Conservation (phyloP, 805 yeast genomes). For the Saccharomycopsis sp. region DNA sequence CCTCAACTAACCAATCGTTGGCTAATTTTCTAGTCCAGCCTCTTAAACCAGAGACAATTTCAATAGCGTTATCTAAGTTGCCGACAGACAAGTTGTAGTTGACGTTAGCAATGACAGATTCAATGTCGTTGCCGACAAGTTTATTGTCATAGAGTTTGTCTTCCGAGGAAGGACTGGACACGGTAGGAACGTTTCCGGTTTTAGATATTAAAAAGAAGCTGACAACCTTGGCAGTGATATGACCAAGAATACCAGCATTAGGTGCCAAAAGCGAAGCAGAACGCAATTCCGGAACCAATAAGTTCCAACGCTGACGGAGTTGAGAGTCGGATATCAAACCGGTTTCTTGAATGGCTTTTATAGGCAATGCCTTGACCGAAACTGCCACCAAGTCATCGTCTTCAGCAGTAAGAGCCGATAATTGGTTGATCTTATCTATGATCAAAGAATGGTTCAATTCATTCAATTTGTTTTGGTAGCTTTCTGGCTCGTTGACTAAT, state of each 20-base stretch:
- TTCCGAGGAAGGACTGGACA: slow-evolving; percentile 7
- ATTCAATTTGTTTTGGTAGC: slow-evolving; percentile 23
- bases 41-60: slow-evolving; percentile 80
- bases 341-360: slow-evolving; percentile 32
- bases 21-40: slow-evolving; percentile 93
- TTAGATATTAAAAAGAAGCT: slow-evolving; percentile 72
- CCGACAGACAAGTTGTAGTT: slow-evolving; percentile 67
- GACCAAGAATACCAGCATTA: slow-evolving; percentile 93
- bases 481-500: slow-evolving; percentile 11
- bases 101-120: slow-evolving; percentile 82
- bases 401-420: slow-evolving; percentile 42
- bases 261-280: slow-evolving; percentile 87
- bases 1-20: slow-evolving; percentile 84
- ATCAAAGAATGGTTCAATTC: slow-evolving; percentile 46
- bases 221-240: slow-evolving; percentile 71
- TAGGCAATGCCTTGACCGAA: slow-evolving; percentile 43
- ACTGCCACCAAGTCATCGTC: slow-evolving; percentile 43
- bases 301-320: slow-evolving; percentile 70
- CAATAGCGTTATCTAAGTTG: slow-evolving; percentile 81
- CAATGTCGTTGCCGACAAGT: slow-evolving; percentile 68
- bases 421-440: slow-evolving; percentile 52
- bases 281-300: slow-evolving; percentile 79
- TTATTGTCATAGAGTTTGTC: slow-evolving; percentile 15
- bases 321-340: slow-evolving; percentile 77
- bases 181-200: slow-evolving; percentile 54